phyloP scores from a whole-genome alignment of 768 basidiomycete genomes.

The Boletellus ananiceps region DNA sequence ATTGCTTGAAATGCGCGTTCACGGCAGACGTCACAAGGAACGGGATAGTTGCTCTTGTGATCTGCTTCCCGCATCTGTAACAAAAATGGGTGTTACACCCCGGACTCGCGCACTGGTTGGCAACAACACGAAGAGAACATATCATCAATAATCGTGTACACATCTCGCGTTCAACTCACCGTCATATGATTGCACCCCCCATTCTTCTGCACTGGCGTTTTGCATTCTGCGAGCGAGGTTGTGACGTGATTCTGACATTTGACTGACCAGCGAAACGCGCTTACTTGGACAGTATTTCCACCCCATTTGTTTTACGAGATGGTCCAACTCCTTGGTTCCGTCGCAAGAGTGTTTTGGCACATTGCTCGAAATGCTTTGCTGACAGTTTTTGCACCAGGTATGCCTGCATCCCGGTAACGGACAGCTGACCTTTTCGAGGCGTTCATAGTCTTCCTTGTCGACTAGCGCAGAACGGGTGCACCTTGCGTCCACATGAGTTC shows the following conservation, averaged over 20 bases:
- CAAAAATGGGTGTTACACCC: slow-evolving; percentile 57
- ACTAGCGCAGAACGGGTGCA: slow-evolving; percentile 48
- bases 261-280: slow-evolving; percentile 2
- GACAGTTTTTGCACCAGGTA: slow-evolving; percentile 59
- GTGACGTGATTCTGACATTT: background rate
- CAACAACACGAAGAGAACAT: background rate
- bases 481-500: slow-evolving; percentile 30
- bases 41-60: slow-evolving; percentile 34
- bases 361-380: slow-evolving; percentile 31
- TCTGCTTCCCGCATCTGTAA: slow-evolving; percentile 46
- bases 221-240: slow-evolving; percentile 30
- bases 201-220: slow-evolving; percentile 47
- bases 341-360: slow-evolving; percentile 52
- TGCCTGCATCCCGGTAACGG: slow-evolving; percentile 45
- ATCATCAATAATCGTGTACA: background rate
- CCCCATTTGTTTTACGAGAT: slow-evolving; percentile 45
- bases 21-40: slow-evolving; percentile 31
- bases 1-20: slow-evolving; percentile 32
- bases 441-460: slow-evolving; percentile 44
- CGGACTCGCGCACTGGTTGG: slow-evolving; percentile 44
- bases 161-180: slow-evolving; percentile 31
- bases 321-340: slow-evolving; percentile 47
- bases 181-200: slow-evolving; percentile 60
- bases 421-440: slow-evolving; percentile 41
- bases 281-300: slow-evolving; percentile 63